These are phyloP conservation scores for Colletotrichum sp. DNA, from an alignment of 2,329 filamentous ascomycete species.

Conservation along the genomic window DNA sequence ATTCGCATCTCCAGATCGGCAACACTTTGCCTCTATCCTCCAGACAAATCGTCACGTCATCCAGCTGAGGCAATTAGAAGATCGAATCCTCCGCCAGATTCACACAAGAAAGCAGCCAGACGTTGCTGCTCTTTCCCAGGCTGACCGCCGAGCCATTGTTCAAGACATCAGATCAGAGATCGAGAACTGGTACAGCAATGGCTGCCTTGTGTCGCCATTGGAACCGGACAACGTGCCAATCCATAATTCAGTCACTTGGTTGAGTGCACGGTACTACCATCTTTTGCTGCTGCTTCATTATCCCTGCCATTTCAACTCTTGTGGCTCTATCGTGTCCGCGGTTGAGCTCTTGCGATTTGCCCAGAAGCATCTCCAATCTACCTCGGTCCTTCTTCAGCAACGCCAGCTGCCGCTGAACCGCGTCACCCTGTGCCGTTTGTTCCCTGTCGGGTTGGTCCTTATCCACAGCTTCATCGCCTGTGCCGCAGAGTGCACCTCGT, in stretches of 20 bases:
- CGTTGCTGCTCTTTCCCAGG: slow-evolving; percentile 31
- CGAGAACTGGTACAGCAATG: slow-evolving; percentile 52
- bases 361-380: slow-evolving; percentile 47
- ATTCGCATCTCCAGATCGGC: slow-evolving; percentile 43
- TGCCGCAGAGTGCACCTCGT: slow-evolving; percentile 25
- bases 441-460: slow-evolving; percentile 42
- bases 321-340: slow-evolving; percentile 31
- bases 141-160: slow-evolving; percentile 36
- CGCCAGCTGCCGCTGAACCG: slow-evolving; percentile 48
- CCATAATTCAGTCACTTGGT: slow-evolving; percentile 49
- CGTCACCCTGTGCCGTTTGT: slow-evolving; percentile 43
- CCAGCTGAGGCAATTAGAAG: slow-evolving; percentile 47
- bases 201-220: slow-evolving; percentile 46
- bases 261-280: slow-evolving; percentile 48
- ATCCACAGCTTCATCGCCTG: slow-evolving; percentile 41
- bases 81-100: slow-evolving; percentile 41
- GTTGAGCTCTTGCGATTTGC: slow-evolving; percentile 41
- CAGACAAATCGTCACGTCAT: slow-evolving; percentile 52
- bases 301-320: slow-evolving; percentile 44
- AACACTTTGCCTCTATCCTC: slow-evolving; percentile 42
- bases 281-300: slow-evolving; percentile 49
- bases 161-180: slow-evolving; percentile 44
- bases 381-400: slow-evolving; percentile 44
- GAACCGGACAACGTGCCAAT: slow-evolving; percentile 49
- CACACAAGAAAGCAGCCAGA: slow-evolving; percentile 36